Conservation (phyloP, 2,329 filamentous ascomycete genomes). For the Cladophialophora immunda region DNA sequence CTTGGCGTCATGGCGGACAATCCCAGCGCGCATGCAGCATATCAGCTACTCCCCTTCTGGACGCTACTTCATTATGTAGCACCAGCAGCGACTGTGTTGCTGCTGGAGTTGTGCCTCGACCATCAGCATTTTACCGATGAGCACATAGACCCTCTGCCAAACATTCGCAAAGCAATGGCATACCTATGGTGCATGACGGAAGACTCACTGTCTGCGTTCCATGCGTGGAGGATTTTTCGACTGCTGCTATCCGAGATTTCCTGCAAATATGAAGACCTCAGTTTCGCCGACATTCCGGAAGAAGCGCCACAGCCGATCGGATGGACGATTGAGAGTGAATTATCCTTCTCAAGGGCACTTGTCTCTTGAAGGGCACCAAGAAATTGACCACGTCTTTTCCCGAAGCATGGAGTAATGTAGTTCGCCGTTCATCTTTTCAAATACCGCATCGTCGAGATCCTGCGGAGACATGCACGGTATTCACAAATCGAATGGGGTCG, state of each 20-base stretch:
- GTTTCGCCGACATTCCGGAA: conserved; percentile 22
- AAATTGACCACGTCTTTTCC: too few relatives aligned
- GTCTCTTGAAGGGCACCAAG: too few relatives aligned
- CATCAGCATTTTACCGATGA: conserved; percentile 39
- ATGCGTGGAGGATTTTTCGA: conserved; percentile 32
- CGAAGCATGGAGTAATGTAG: too few relatives aligned
- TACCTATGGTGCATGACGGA: conserved; percentile 35
- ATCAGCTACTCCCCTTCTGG: conserved; percentile 42
- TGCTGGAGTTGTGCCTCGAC: conserved; percentile 42
- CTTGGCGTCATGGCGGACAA: conserved; percentile 41
- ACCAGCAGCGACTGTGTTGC: conserved; percentile 41
- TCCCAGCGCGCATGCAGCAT: conserved; percentile 36
- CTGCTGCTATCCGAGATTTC: conserved; percentile 22
- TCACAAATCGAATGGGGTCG: too few relatives aligned
- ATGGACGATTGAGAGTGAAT: too few relatives aligned
- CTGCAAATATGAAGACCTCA: conserved; percentile 6
- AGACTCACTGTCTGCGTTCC: conserved; percentile 29
- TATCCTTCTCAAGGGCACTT: too few relatives aligned
- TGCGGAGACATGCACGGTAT: too few relatives aligned
- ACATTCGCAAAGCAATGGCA: conserved; percentile 41
- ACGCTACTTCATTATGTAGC: conserved; percentile 42
- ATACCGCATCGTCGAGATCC: too few relatives aligned
- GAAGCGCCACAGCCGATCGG: conserved; percentile 24
- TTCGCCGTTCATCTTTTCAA: too few relatives aligned
- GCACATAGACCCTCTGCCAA: conserved; percentile 31